A percentile compares a stretch with the other conserved stretches of the same genome.
Evolutionary conservation across 2,329 filamentous ascomycete genomes (phyloP).

Genomic region (Microdochium bolleyi): DNA sequence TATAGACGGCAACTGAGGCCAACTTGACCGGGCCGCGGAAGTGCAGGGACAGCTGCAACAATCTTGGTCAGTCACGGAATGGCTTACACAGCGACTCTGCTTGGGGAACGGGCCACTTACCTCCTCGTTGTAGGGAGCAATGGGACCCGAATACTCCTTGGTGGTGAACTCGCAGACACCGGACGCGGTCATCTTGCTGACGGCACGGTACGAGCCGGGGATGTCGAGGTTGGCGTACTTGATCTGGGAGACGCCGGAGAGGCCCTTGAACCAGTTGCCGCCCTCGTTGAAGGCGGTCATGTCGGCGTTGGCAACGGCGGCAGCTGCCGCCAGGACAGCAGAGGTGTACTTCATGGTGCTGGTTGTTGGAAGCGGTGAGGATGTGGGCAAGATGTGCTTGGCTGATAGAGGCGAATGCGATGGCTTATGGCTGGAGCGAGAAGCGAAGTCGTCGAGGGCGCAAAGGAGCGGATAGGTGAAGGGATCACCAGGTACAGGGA

Average conservation of each 20-base stretch:
- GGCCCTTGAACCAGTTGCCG: constrained; percentile 60
- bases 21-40: constrained; percentile 63
- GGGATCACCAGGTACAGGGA: not conserved
- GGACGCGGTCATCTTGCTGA: constrained; percentile 49
- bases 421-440: not conserved
- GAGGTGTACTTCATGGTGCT: constrained; percentile 7
- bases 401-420: not conserved
- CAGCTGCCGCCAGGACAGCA: constrained; percentile 5
- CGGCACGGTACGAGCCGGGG: constrained; percentile 54
- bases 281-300: constrained; percentile 21
- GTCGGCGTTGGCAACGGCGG: constrained; percentile 4
- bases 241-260: constrained; percentile 49
- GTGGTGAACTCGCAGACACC: constrained; percentile 46
- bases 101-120: constrained; percentile 34
- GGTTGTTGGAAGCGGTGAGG: not conserved
- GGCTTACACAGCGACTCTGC: not conserved
- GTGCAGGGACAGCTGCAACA: constrained; percentile 57
- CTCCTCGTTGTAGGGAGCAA: constrained; percentile 63
- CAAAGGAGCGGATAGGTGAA: not conserved
- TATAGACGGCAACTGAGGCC: constrained; percentile 63
- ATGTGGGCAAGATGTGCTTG: too few species aligned
- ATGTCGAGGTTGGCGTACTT: constrained; percentile 56
- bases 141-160: constrained; percentile 47
- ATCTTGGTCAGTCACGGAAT: constrained; percentile 5
- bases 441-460: not conserved